phyloP scores from a whole-genome alignment of 768 basidiomycete species.

The Tephrocybe sp. region DNA sequence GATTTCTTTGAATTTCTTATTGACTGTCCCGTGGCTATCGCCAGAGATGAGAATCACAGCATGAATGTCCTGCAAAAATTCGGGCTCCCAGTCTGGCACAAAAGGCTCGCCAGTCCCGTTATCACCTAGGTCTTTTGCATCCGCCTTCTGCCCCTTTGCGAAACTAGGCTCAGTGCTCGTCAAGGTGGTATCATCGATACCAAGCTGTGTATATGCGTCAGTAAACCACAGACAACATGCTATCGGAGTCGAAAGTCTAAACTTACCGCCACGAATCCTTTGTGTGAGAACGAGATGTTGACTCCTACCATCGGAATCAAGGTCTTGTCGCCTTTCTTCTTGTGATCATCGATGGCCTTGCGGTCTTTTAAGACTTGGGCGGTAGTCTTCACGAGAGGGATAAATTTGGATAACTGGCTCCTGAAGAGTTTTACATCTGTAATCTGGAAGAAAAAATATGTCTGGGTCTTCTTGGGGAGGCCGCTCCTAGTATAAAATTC shows the following conservation, averaged over 20 bases:
- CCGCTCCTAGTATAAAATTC: slow-evolving; percentile 38
- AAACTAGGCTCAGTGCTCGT: slow-evolving; percentile 31
- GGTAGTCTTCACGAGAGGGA: slow-evolving; percentile 45
- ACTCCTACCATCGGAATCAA: slow-evolving; percentile 41
- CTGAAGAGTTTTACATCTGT: slow-evolving; percentile 41
- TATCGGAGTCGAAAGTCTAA: too few relatives aligned
- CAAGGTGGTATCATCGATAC: slow-evolving; percentile 37
- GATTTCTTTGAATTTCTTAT: slow-evolving; percentile 32
- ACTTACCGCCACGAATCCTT: slow-evolving; percentile 39
- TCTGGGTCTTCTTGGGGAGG: slow-evolving; percentile 52
- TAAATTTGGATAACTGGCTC: slow-evolving; percentile 35
- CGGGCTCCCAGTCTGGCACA: slow-evolving; percentile 45
- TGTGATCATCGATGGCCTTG: slow-evolving; percentile 36
- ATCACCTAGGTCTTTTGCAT: slow-evolving; percentile 39
- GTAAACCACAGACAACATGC: too few relatives aligned
- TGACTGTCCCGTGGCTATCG: slow-evolving; percentile 35
- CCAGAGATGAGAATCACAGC: slow-evolving; percentile 50
- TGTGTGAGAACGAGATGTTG: slow-evolving; percentile 54
- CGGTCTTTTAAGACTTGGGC: slow-evolving; percentile 40
- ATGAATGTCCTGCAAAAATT: slow-evolving; percentile 45
- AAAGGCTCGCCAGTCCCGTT: slow-evolving; percentile 24
- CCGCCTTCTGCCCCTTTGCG: slow-evolving; percentile 36
- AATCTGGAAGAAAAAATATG: slow-evolving; percentile 53
- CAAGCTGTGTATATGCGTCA: slow-evolving; percentile 26
- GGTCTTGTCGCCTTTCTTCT: slow-evolving; percentile 30